These are phyloP conservation scores for Eucommia ulmoides DNA, from an alignment of 257 asterid genomes.

Conservation along the genomic window DNA sequence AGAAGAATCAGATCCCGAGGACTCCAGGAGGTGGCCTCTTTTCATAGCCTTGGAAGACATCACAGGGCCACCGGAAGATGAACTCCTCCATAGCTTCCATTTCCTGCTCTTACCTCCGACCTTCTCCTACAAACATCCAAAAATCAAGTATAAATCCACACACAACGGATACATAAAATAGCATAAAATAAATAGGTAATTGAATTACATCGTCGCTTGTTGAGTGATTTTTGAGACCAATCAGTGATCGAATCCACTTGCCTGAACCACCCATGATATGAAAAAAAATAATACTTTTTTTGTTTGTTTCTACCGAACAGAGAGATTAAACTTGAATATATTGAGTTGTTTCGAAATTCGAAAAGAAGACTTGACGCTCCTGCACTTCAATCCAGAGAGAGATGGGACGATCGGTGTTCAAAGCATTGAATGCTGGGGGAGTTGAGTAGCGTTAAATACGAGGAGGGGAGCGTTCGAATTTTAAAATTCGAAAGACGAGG, in stretches of 20 bases:
- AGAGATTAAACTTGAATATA: neutral
- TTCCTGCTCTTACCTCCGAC: conserved; percentile 51
- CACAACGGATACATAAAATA: neutral
- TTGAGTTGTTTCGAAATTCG: neutral
- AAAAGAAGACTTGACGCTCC: neutral
- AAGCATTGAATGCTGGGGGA: neutral
- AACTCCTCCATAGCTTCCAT: conserved; percentile 95
- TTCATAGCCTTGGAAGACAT: conserved; percentile 27
- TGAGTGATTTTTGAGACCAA: conserved; percentile 36
- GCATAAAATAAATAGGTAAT: neutral
- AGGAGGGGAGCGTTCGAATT: conserved; percentile 25
- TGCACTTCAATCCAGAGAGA: conserved; percentile 3
- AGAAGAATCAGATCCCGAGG: conserved; percentile 43
- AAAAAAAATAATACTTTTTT: neutral
- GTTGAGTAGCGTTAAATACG: conserved; percentile 17
- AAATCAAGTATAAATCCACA: neutral
- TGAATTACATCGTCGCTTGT: conserved; percentile 31
- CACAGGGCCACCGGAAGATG: conserved; percentile 42
- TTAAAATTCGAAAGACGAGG: conserved; percentile 37
- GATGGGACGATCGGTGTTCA: conserved; percentile 8
- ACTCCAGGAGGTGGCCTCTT: conserved; percentile 28
- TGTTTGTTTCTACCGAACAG: too few species aligned
- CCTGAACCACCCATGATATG: conserved; percentile 71
- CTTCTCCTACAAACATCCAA: conserved; percentile 26
- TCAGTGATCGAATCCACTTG: conserved; percentile 78